Evolutionary conservation across 352 stramenopile species (phyloP).

Genomic region (Pythium pectinolyticum): DNA sequence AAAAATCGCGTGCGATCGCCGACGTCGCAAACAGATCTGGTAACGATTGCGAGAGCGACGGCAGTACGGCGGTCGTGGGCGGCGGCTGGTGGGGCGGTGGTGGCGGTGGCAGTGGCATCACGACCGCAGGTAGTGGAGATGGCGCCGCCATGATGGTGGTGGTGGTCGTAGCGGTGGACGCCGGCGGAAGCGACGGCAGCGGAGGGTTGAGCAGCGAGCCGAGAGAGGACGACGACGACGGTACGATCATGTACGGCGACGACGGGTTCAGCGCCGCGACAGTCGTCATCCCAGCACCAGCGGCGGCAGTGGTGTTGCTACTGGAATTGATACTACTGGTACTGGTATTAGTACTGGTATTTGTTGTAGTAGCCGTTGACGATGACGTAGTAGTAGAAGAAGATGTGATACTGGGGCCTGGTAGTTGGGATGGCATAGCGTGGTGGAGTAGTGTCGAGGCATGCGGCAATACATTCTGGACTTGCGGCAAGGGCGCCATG

Average conservation of each 20-base stretch:
- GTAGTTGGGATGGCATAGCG: background rate
- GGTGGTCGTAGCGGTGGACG: conserved; percentile 7
- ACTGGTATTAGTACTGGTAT: background rate
- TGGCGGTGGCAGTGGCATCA: conserved; percentile 10
- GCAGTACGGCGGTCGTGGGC: conserved; percentile 36
- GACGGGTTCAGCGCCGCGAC: background rate
- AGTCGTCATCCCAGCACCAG: background rate
- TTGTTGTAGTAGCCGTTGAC: too few relatives aligned
- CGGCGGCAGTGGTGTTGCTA: background rate
- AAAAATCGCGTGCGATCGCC: conserved; percentile 45
- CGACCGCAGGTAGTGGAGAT: conserved; percentile 8
- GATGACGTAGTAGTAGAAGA: too few relatives aligned
- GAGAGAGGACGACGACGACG: conserved; percentile 11
- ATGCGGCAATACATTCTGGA: conserved; percentile 29
- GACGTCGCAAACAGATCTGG: conserved; percentile 58
- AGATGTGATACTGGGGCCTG: too few relatives aligned
- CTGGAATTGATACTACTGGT: background rate
- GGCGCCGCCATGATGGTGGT: conserved; percentile 1
- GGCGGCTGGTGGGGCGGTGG: too few relatives aligned
- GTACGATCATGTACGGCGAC: conserved; percentile 9
- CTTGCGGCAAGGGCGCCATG: conserved; percentile 25
- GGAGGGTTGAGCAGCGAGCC: conserved; percentile 38
- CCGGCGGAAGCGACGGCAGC: conserved; percentile 32
- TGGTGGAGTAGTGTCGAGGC: conserved; percentile 27
- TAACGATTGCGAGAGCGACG: conserved; percentile 55